phyloP scores from a whole-genome alignment of 257 asterid species.

The Gynochthodes officinalis region DNA sequence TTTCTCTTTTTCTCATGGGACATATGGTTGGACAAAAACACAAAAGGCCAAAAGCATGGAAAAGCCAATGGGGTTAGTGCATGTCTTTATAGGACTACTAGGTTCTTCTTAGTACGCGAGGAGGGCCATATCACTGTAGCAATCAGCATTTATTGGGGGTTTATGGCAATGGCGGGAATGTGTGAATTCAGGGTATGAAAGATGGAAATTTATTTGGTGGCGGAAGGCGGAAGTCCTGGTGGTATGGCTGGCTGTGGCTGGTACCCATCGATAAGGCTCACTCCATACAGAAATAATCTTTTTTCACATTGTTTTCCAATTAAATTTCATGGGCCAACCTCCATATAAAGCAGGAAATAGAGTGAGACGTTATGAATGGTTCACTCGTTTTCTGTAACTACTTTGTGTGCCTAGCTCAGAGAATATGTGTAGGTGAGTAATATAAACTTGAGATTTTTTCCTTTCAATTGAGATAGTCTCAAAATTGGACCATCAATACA shows the following conservation, averaged over 20 bases:
- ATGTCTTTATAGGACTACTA: constrained; percentile 32
- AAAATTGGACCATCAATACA: too few relatives aligned
- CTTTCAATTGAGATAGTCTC: too few relatives aligned
- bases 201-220: constrained; percentile 23
- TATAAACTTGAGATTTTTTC: too few relatives aligned
- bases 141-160: constrained; percentile 1
- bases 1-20: constrained; percentile 37
- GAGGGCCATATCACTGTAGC: constrained; percentile 15
- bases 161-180: constrained; percentile 39
- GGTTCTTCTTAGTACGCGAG: constrained; percentile 46
- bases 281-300: background rate
- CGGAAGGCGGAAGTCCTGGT: background rate
- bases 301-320: background rate
- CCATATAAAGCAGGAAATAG: background rate
- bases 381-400: constrained; percentile 9
- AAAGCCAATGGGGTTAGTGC: constrained; percentile 48
- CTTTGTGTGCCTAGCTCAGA: constrained; percentile 3
- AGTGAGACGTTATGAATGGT: background rate
- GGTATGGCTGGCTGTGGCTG: background rate
- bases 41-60: constrained; percentile 67
- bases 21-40: constrained; percentile 63
- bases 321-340: constrained; percentile 6
- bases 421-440: too few relatives aligned
- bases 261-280: background rate
- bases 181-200: constrained; percentile 41